These are phyloP conservation scores for Auriscalpium vulgare DNA, from an alignment of 768 basidiomycete species.

Conservation along the genomic window DNA sequence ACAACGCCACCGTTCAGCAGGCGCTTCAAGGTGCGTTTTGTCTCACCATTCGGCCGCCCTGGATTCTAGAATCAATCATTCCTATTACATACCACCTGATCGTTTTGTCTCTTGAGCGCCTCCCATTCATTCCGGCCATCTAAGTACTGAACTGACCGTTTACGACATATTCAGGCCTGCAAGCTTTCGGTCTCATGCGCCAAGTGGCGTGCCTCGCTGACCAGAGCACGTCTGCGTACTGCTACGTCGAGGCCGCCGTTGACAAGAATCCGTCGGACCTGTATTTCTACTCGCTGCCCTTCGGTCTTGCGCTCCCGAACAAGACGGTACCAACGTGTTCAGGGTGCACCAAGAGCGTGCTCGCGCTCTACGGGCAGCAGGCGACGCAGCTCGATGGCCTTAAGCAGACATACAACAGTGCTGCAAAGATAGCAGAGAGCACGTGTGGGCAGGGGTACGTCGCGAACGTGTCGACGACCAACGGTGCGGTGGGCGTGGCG, in stretches of 20 bases:
- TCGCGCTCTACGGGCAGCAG: conserved; percentile 44
- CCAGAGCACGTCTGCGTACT: conserved; percentile 56
- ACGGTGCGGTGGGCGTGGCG: not conserved
- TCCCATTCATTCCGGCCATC: not conserved
- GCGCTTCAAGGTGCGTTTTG: conserved; percentile 43
- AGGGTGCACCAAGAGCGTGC: conserved; percentile 50
- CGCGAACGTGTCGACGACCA: not conserved
- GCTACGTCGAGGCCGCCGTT: conserved; percentile 59
- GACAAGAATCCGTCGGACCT: conserved; percentile 53
- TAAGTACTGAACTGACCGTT: not conserved
- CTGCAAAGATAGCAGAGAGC: conserved; percentile 36
- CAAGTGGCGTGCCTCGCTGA: conserved; percentile 52
- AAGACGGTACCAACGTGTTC: conserved; percentile 49
- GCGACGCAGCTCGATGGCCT: conserved; percentile 30
- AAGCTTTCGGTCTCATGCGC: conserved; percentile 56
- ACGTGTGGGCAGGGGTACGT: conserved; percentile 48
- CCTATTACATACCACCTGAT: no score
- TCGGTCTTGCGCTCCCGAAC: conserved; percentile 47
- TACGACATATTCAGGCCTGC: conserved; percentile 38
- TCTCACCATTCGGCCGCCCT: no score
- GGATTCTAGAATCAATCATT: no score
- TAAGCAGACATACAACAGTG: conserved; percentile 38
- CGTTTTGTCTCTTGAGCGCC: no score
- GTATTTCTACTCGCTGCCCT: conserved; percentile 66
- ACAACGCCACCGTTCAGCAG: conserved; percentile 42